phyloP scores from a whole-genome alignment of 83 land plant genomes.

The Thuja plicata region DNA sequence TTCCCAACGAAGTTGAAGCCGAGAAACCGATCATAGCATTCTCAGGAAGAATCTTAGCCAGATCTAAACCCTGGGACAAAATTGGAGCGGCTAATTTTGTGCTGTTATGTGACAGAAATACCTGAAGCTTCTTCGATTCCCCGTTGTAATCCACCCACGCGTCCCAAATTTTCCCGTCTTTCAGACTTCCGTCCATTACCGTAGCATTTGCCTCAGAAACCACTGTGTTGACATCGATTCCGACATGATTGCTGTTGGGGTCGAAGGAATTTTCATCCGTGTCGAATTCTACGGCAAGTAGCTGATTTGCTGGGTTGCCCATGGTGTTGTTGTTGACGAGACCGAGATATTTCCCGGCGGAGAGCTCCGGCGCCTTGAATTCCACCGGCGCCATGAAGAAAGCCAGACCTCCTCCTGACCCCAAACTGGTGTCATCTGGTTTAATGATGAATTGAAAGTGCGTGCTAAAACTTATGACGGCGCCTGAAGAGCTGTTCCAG shows the following conservation, averaged over 20 bases:
- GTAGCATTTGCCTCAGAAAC: background rate
- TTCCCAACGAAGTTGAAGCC: background rate
- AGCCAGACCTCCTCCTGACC: slow-evolving; percentile 56
- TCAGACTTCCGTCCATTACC: background rate
- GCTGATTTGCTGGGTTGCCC: slow-evolving; percentile 24
- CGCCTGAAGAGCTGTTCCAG: background rate
- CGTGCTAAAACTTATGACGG: slow-evolving; percentile 29
- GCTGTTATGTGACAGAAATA: background rate
- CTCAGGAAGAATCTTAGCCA: background rate
- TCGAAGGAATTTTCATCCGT: slow-evolving; percentile 25
- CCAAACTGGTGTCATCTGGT: slow-evolving; percentile 6
- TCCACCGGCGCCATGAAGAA: slow-evolving; percentile 44
- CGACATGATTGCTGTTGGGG: slow-evolving; percentile 33
- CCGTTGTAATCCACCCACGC: background rate
- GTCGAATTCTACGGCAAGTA: slow-evolving; percentile 46
- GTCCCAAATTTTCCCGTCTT: background rate
- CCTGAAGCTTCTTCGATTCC: background rate
- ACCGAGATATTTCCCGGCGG: slow-evolving; percentile 27
- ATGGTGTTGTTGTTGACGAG: slow-evolving; percentile 37
- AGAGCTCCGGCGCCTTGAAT: slow-evolving; percentile 27
- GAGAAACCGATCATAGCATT: background rate
- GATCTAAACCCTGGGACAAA: background rate
- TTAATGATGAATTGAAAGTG: slow-evolving; percentile 50
- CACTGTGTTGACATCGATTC: background rate
- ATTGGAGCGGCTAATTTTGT: background rate